These are phyloP conservation scores for Colletotrichum gigasporum DNA, from an alignment of 2,329 filamentous ascomycete species.

Conservation along the genomic window DNA sequence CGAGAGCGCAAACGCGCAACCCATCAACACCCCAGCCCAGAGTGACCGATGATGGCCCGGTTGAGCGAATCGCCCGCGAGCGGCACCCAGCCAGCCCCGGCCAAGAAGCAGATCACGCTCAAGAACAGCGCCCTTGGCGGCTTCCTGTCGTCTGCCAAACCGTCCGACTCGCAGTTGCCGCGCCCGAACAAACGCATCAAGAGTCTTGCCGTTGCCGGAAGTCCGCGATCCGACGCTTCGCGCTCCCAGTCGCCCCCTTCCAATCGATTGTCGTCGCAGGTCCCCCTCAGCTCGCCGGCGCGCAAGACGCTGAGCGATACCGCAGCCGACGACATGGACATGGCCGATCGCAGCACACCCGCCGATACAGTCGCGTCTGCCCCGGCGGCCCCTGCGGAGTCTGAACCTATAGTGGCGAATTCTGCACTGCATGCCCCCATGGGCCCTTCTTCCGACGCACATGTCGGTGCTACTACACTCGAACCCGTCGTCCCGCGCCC, in stretches of 20 bases:
- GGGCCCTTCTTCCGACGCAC: not conserved
- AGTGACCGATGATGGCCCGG: not conserved
- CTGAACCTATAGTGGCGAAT: not conserved
- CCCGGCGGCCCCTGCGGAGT: not conserved
- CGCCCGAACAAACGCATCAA: slow-evolving; percentile 21
- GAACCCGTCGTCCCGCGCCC: not conserved
- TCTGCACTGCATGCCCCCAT: not conserved
- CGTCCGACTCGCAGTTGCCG: slow-evolving; percentile 17
- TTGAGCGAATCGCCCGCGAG: slow-evolving; percentile 4
- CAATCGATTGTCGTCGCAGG: not conserved
- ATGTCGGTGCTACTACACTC: not conserved
- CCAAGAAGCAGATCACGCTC: slow-evolving; percentile 3
- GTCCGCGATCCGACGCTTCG: slow-evolving; percentile 10
- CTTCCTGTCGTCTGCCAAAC: slow-evolving; percentile 22
- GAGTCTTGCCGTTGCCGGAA: not conserved
- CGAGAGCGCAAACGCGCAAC: slow-evolving; percentile 1
- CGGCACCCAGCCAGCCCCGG: slow-evolving; percentile 9
- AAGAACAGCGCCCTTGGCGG: slow-evolving; percentile 13
- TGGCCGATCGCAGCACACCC: not conserved
- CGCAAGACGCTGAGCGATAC: slow-evolving; percentile 8
- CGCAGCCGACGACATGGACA: not conserved
- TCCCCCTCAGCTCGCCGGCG: not conserved
- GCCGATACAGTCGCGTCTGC: not conserved
- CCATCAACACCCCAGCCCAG: not conserved
- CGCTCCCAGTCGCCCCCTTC: slow-evolving; percentile 8